Percentiles rank a stretch among this genome's conserved stretches.
Conservation (phyloP, 2,329 filamentous ascomycete genomes). For the Lachnellula occidentalis region DNA sequence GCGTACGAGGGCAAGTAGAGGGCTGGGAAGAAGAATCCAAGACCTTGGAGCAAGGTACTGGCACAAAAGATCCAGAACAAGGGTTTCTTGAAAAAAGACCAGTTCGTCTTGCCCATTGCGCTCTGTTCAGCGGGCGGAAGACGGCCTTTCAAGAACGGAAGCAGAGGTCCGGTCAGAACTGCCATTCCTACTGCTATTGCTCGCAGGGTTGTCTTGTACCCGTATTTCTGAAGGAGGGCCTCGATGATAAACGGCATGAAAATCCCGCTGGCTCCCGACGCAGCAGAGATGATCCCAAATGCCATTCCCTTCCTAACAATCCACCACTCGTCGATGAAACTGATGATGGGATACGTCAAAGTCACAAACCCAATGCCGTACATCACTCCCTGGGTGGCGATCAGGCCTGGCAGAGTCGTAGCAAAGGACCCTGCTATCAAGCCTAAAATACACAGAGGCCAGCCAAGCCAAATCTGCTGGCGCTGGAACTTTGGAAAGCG, state of each 20-base stretch:
- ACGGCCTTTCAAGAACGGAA: conserved; percentile 51
- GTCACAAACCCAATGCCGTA: conserved; percentile 54
- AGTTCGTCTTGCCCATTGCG: conserved; percentile 37
- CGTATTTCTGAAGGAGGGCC: conserved; percentile 44
- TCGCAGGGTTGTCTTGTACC: conserved; percentile 49
- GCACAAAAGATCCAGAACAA: conserved; percentile 44
- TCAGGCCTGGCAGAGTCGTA: conserved; percentile 46
- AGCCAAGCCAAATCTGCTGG: conserved; percentile 36
- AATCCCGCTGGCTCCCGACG: conserved; percentile 44
- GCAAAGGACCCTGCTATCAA: conserved; percentile 46
- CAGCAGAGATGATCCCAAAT: conserved; percentile 48
- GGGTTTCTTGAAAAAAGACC: conserved; percentile 38
- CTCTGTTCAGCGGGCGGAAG: conserved; percentile 35
- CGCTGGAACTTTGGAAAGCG: conserved; percentile 32
- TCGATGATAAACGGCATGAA: conserved; percentile 49
- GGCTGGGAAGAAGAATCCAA: conserved; percentile 45
- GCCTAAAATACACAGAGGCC: conserved; percentile 36
- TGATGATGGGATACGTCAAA: conserved; percentile 49
- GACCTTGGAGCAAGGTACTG: conserved; percentile 42
- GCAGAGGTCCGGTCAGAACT: conserved; percentile 47
- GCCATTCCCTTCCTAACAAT: conserved; percentile 51
- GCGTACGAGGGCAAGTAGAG: conserved; percentile 62
- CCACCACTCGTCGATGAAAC: conserved; percentile 60
- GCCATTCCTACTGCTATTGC: conserved; percentile 48
- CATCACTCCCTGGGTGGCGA: conserved; percentile 55